Evolutionary conservation across 768 basidiomycete species (phyloP).

Genomic region (Paxillus rubicundulus): DNA sequence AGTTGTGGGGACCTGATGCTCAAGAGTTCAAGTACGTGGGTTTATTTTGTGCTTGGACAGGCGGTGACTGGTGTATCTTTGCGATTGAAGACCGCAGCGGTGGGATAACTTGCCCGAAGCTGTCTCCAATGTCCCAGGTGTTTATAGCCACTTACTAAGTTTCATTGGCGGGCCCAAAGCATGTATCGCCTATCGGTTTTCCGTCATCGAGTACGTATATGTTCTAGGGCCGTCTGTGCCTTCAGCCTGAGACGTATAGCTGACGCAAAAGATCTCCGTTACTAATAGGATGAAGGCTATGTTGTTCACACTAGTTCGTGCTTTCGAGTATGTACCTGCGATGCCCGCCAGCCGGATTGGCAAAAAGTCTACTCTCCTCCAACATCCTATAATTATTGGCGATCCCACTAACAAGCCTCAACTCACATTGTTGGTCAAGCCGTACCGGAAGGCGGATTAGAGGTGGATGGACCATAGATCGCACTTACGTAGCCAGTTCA

Average conservation of each 20-base stretch:
- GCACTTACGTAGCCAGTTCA: too few relatives aligned
- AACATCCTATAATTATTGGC: slow-evolving; percentile 42
- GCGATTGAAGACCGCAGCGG: slow-evolving; percentile 53
- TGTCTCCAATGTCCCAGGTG: slow-evolving; percentile 48
- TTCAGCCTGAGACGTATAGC: too few relatives aligned
- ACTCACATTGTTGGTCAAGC: slow-evolving; percentile 38
- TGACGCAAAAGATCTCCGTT: too few relatives aligned
- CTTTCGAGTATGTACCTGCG: slow-evolving; percentile 52
- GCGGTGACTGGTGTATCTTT: not conserved
- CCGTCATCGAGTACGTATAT: slow-evolving; percentile 52
- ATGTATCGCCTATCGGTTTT: slow-evolving; percentile 64
- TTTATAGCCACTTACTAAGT: slow-evolving; percentile 55
- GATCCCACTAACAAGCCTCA: slow-evolving; percentile 41
- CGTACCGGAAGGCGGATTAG: not conserved
- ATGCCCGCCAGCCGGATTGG: slow-evolving; percentile 44
- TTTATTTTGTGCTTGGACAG: not conserved
- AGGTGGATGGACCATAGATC: too few relatives aligned
- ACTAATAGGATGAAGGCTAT: slow-evolving; percentile 38
- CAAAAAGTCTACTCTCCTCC: slow-evolving; percentile 32
- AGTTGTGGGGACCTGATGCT: slow-evolving; percentile 64
- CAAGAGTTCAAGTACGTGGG: slow-evolving; percentile 52
- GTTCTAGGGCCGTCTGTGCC: not conserved
- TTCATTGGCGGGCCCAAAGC: slow-evolving; percentile 65
- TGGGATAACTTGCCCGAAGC: slow-evolving; percentile 52
- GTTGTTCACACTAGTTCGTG: slow-evolving; percentile 49